Conservation (phyloP, 139 green algal genomes). For the Chlamydomonas eustigma region DNA sequence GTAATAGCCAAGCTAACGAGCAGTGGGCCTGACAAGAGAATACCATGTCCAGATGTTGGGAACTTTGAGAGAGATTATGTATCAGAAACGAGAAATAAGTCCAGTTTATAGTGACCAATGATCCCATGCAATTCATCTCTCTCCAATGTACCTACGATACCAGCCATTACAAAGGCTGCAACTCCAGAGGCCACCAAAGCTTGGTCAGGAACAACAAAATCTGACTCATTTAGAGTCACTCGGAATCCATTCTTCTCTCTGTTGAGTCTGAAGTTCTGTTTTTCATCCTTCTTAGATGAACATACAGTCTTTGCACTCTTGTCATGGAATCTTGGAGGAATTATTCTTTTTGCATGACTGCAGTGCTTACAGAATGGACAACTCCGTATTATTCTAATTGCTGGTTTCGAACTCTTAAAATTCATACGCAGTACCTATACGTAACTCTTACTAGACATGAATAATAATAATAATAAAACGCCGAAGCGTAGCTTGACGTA, state of each 20-base stretch:
- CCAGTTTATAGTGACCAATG: neutral
- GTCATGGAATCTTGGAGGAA: too few relatives aligned
- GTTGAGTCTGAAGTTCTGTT: neutral
- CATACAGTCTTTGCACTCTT: neutral
- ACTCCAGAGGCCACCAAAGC: neutral
- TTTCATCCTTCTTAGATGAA: neutral
- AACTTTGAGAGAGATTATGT: neutral
- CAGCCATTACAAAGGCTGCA: neutral
- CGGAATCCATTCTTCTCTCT: neutral
- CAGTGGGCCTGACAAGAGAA: constrained; percentile 4
- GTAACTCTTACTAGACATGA: too few relatives aligned
- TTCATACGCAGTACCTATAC: too few relatives aligned
- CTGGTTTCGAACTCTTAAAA: too few relatives aligned
- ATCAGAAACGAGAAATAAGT: neutral
- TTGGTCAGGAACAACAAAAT: neutral
- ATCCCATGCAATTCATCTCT: too few relatives aligned
- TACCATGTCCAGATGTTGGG: neutral
- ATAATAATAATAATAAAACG: too few relatives aligned
- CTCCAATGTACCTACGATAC: constrained; percentile 1
- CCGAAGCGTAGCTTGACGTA: too few relatives aligned
- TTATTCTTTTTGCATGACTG: too few relatives aligned
- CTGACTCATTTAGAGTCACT: neutral
- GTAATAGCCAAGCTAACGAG: neutral
- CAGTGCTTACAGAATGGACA: too few relatives aligned
- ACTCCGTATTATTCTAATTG: too few relatives aligned